A percentile compares a stretch with the other conserved stretches of the same genome.
These are phyloP conservation scores for Pseudogymnoascus sp. DNA, from an alignment of 2,329 filamentous ascomycete genomes.

Conservation along the genomic window DNA sequence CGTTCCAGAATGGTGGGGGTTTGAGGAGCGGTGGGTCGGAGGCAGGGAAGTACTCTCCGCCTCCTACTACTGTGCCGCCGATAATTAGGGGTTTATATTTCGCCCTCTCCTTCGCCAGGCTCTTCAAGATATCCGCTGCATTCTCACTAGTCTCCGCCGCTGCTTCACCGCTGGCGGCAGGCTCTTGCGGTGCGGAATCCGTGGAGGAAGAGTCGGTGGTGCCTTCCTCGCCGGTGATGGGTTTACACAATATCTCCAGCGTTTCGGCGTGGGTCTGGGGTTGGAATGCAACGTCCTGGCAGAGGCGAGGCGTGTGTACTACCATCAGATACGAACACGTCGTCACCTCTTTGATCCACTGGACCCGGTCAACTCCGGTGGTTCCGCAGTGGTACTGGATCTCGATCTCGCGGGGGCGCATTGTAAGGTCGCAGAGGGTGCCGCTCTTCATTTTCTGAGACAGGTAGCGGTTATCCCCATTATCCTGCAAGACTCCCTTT, in stretches of 20 bases:
- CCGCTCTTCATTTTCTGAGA: conserved; percentile 59
- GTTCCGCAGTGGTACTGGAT: conserved; percentile 55
- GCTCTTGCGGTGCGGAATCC: conserved; percentile 39
- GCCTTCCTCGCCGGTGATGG: not conserved
- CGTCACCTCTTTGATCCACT: conserved; percentile 63
- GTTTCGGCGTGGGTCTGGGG: not conserved
- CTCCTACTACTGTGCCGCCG: conserved; percentile 51
- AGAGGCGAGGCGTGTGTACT: conserved; percentile 64
- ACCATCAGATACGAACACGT: conserved; percentile 69
- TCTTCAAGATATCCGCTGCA: conserved; percentile 23
- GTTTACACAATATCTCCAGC: not conserved
- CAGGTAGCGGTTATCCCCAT: conserved; percentile 58
- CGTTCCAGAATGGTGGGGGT: not conserved
- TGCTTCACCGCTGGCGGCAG: conserved; percentile 17
- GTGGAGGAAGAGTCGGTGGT: not conserved
- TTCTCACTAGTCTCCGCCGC: conserved; percentile 18
- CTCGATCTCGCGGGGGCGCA: conserved; percentile 58
- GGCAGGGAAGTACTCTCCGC: conserved; percentile 43
- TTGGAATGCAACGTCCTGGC: conserved; percentile 61
- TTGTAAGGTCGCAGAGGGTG: conserved; percentile 61
- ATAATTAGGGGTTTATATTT: conserved; percentile 34
- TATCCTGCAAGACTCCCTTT: conserved; percentile 47
- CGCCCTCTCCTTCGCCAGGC: conserved; percentile 13
- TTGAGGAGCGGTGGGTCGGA: conserved; percentile 37
- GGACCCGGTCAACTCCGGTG: conserved; percentile 53